Evolutionary conservation across 805 yeast genomes (phyloP).

Genomic region (Danielozyma ontarioensis): DNA sequence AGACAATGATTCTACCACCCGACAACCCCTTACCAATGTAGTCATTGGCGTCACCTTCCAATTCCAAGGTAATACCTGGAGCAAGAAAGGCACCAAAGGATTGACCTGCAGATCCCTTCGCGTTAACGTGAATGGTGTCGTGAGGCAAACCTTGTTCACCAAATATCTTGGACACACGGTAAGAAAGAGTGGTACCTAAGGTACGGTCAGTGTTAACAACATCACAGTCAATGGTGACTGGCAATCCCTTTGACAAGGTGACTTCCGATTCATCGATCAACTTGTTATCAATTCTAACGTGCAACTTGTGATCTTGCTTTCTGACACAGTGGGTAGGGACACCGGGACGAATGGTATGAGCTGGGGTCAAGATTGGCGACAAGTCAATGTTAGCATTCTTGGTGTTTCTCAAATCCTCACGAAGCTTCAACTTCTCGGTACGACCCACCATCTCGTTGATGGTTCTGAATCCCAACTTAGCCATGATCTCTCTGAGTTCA

Average conservation of each 20-base stretch:
- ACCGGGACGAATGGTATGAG: conserved; percentile 93
- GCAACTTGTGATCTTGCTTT: conserved; percentile 91
- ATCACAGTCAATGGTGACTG: conserved; percentile 88
- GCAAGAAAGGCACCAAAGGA: conserved; percentile 98
- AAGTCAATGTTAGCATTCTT: conserved; percentile 90
- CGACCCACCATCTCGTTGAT: conserved; percentile 98
- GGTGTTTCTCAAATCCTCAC: conserved; percentile 80
- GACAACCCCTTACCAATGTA: conserved; percentile 96
- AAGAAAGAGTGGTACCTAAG: conserved; percentile 89
- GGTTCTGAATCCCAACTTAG: conserved; percentile 89
- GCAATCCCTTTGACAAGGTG: conserved; percentile 94
- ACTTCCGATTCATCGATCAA: conserved; percentile 93
- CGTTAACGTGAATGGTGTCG: conserved; percentile 91
- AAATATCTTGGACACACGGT: conserved; percentile 86
- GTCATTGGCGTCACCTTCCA: conserved; percentile 97
- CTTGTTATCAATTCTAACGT: conserved; percentile 91
- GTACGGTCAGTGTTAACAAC: conserved; percentile 96
- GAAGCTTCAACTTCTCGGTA: conserved; percentile 81
- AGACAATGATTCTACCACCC: conserved; percentile 90
- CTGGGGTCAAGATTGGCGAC: conserved; percentile 93
- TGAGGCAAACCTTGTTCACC: conserved; percentile 94
- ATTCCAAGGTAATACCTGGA: conserved; percentile 88
- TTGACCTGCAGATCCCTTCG: conserved; percentile 94
- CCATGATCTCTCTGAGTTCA: conserved; percentile 90
- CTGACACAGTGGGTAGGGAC: conserved; percentile 89